Evolutionary conservation across 2,329 filamentous ascomycete genomes (phyloP).

Genomic region (Arthrobotrys iridis): DNA sequence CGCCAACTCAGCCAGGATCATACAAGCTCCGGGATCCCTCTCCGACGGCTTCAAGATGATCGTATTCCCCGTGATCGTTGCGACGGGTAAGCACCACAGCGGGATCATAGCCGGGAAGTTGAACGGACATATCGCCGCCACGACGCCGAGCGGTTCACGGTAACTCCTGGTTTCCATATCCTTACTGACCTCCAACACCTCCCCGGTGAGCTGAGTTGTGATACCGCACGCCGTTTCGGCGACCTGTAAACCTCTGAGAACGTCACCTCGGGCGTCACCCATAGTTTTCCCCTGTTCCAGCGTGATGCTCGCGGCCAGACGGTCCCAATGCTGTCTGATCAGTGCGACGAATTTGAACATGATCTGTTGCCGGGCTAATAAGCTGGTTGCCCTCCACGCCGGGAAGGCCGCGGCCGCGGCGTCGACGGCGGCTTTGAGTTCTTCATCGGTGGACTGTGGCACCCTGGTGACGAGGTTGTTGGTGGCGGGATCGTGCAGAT

Average conservation of each 20-base stretch:
- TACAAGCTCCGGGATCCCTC: conserved; percentile 82
- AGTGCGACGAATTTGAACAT: conserved; percentile 86
- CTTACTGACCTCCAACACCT: conserved; percentile 84
- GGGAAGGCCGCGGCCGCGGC: conserved; percentile 80
- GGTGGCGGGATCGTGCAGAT: conserved; percentile 82
- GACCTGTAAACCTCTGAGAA: conserved; percentile 82
- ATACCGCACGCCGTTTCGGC: conserved; percentile 83
- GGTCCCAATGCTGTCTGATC: conserved; percentile 85
- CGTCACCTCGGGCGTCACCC: conserved; percentile 82
- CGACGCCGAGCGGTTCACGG: conserved; percentile 81
- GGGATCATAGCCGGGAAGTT: conserved; percentile 95
- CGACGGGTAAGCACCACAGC: conserved; percentile 88
- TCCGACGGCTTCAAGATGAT: conserved; percentile 87
- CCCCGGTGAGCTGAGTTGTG: conserved; percentile 82
- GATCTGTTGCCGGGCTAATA: conserved; percentile 80
- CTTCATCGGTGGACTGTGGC: conserved; percentile 80
- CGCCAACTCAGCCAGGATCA: conserved; percentile 84
- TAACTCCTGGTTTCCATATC: conserved; percentile 90
- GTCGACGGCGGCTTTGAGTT: conserved; percentile 78
- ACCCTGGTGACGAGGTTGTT: conserved; percentile 86
- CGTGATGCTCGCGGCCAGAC: conserved; percentile 83
- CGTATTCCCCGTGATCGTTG: conserved; percentile 84
- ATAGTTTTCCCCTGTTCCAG: conserved; percentile 90
- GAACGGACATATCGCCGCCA: conserved; percentile 86
- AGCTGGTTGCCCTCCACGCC: conserved; percentile 75